phyloP scores from a whole-genome alignment of 352 stramenopile species.

The Blastocystis hominis region DNA sequence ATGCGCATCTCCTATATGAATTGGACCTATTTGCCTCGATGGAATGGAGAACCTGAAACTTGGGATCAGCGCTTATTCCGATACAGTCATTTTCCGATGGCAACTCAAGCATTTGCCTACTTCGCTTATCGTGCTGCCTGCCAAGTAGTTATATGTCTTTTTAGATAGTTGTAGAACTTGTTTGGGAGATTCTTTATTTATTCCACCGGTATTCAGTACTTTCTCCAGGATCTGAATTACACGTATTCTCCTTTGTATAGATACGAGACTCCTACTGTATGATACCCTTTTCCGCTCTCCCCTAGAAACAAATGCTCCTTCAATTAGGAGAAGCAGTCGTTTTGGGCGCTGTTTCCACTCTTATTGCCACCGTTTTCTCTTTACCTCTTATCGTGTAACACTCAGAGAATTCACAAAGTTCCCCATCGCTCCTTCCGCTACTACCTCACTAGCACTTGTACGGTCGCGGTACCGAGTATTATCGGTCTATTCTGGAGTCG shows the following conservation, averaged over 20 bases:
- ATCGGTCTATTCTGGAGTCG: constrained; percentile 39
- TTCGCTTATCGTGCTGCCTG: constrained; percentile 48
- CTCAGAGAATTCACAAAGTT: constrained; percentile 50
- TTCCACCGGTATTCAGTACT: constrained; percentile 45
- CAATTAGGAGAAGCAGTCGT: constrained; percentile 28
- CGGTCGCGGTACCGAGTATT: constrained; percentile 28
- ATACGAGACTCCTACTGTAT: neutral
- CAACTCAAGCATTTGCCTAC: constrained; percentile 52
- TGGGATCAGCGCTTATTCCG: constrained; percentile 1
- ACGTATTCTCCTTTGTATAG: constrained; percentile 45
- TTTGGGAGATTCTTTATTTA: constrained; percentile 46
- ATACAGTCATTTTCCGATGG: constrained; percentile 54
- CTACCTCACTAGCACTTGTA: constrained; percentile 29
- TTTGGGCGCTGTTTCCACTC: constrained; percentile 11
- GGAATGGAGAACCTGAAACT: constrained; percentile 10
- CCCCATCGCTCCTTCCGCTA: constrained; percentile 42
- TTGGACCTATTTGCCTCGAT: constrained; percentile 52
- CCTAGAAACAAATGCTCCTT: constrained; percentile 45
- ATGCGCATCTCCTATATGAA: constrained; percentile 56
- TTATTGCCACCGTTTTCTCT: neutral
- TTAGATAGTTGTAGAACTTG: neutral
- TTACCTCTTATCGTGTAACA: neutral
- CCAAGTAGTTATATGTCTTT: neutral
- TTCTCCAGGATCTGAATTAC: constrained; percentile 52
- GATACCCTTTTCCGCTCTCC: neutral